phyloP scores from a whole-genome alignment of 2,329 filamentous ascomycete species.

The Piedraia hortae region DNA sequence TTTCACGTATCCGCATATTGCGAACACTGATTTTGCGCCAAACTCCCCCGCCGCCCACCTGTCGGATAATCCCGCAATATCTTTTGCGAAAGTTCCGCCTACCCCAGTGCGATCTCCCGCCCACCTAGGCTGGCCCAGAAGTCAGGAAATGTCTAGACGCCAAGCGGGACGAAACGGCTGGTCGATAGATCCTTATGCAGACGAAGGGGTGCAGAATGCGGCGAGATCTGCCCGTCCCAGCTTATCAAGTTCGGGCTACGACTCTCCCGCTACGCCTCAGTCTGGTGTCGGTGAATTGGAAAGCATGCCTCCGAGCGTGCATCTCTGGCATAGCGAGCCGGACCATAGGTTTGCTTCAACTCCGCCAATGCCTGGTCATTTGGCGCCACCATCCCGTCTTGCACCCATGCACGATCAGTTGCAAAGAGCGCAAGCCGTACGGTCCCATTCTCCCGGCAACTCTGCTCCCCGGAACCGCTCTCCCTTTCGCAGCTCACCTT shows the following conservation, averaged over 20 bases:
- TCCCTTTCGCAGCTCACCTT: conserved; percentile 42
- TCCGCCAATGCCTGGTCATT: too few species aligned
- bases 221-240: too few species aligned
- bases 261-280: conserved; percentile 32
- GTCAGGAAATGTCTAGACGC: too few species aligned
- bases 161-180: too few species aligned
- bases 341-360: too few species aligned
- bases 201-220: too few species aligned
- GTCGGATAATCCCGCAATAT: conserved; percentile 13
- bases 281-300: conserved; percentile 23
- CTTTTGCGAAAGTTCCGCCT: conserved; percentile 24
- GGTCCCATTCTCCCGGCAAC: conserved; percentile 27
- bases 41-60: conserved; percentile 10
- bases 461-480: conserved; percentile 38
- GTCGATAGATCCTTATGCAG: conserved; percentile 24
- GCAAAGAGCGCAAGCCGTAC: conserved; percentile 48
- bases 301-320: conserved; percentile 31
- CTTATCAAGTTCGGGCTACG: conserved; percentile 31
- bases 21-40: conserved; percentile 18
- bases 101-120: conserved; percentile 27
- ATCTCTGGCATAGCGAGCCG: conserved; percentile 59
- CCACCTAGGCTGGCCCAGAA: too few species aligned
- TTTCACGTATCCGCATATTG: conserved; percentile 16
- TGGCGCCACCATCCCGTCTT: conserved; percentile 24
- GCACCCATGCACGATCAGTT: conserved; percentile 44